A percentile compares a stretch with the other conserved stretches of the same genome.
phyloP scores from a whole-genome alignment of 2,329 filamentous ascomycete genomes.

The Cercospora berteroae region DNA sequence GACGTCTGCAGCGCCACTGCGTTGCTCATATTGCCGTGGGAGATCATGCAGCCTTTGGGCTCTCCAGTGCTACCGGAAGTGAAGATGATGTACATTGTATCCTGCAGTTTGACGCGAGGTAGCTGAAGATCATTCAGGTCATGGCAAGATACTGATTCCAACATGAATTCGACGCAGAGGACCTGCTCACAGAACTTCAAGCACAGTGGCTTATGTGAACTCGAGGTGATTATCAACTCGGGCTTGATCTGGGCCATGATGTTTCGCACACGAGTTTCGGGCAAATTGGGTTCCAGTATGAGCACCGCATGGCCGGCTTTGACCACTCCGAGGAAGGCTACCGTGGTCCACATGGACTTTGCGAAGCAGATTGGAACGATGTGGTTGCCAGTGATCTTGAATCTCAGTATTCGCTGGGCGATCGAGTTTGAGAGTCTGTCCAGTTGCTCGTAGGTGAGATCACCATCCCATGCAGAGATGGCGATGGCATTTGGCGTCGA shows the following conservation, averaged over 20 bases:
- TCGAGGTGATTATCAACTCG: constrained; percentile 15
- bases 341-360: constrained; percentile 32
- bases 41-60: constrained; percentile 18
- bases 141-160: neutral
- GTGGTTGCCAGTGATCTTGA: constrained; percentile 1
- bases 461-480: constrained; percentile 33
- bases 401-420: neutral
- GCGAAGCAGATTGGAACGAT: constrained; percentile 32
- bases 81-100: constrained; percentile 19
- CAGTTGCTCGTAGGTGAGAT: constrained; percentile 31
- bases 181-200: neutral
- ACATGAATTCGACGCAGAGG: neutral
- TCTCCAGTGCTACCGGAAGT: constrained; percentile 53
- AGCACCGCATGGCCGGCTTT: constrained; percentile 35
- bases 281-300: constrained; percentile 22
- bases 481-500: constrained; percentile 4
- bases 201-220: neutral
- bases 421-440: constrained; percentile 2
- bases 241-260: constrained; percentile 32
- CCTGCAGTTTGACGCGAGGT: neutral
- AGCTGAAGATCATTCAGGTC: neutral
- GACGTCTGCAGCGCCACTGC: constrained; percentile 2
- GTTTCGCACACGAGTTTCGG: constrained; percentile 29
- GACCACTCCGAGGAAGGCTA: constrained; percentile 31
- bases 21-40: constrained; percentile 14